Percentiles rank a stretch among this genome's conserved stretches.
Conservation (phyloP, 768 basidiomycete species). For the Leucogyrophana mollusca region DNA sequence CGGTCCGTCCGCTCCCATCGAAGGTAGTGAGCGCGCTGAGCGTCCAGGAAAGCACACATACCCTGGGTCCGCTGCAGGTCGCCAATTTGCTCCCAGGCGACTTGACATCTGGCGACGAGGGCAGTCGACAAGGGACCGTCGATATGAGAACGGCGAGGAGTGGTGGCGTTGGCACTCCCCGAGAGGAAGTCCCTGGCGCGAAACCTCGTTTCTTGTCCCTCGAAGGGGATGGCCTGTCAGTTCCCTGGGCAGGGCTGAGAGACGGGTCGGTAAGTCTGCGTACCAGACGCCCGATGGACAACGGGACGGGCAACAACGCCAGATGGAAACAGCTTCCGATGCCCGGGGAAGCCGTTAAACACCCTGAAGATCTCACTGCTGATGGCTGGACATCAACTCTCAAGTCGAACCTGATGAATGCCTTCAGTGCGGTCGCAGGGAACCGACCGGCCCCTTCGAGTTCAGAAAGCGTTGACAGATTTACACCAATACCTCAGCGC, state of each 20-base stretch:
- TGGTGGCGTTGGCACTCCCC: conserved; percentile 16
- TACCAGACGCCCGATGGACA: neutral
- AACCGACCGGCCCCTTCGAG: conserved; percentile 26
- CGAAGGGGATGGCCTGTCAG: conserved; percentile 26
- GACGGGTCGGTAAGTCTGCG: neutral
- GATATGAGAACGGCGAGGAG: conserved; percentile 1
- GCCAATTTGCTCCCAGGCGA: conserved; percentile 51
- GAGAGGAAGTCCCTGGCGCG: conserved; percentile 8
- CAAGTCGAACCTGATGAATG: conserved; percentile 44
- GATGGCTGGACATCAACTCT: conserved; percentile 44
- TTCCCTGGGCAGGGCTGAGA: conserved; percentile 26
- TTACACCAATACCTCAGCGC: conserved; percentile 23
- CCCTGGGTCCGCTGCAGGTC: conserved; percentile 46
- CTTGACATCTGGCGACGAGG: conserved; percentile 32
- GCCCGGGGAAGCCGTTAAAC: conserved; percentile 21
- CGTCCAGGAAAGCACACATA: conserved; percentile 30
- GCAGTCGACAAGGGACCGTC: conserved; percentile 13
- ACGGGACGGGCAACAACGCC: neutral
- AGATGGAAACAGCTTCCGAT: conserved; percentile 21
- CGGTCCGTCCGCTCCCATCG: conserved; percentile 25
- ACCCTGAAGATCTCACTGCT: neutral
- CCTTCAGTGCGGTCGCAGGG: conserved; percentile 50
- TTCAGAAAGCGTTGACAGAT: conserved; percentile 15
- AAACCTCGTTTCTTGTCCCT: conserved; percentile 34
- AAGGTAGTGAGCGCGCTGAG: conserved; percentile 23